These are phyloP conservation scores for Botrytis fabae DNA, from an alignment of 2,329 filamentous ascomycete species.

Conservation along the genomic window DNA sequence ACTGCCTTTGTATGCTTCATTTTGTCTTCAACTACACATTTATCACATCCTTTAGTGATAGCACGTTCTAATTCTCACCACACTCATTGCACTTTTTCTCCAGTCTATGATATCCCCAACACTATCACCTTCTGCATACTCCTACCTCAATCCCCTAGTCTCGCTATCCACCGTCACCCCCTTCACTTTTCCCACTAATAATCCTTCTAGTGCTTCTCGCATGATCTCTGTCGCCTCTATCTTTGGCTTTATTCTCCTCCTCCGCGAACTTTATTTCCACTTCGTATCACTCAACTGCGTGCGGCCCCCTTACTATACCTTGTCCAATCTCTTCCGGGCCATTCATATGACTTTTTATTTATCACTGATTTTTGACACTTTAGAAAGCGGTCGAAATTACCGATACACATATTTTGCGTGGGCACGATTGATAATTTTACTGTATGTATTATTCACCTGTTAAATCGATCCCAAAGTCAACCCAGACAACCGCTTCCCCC, in stretches of 20 bases:
- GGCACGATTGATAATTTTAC: neutral
- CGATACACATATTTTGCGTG: neutral
- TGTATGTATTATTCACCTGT: conserved; percentile 1
- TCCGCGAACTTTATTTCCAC: neutral
- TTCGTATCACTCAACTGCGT: neutral
- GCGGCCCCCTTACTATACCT: neutral
- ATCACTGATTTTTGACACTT: neutral
- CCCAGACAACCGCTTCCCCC: neutral
- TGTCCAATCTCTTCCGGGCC: conserved; percentile 4
- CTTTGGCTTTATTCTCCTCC: neutral
- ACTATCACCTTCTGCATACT: neutral
- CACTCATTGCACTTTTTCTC: neutral
- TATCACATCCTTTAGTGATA: neutral
- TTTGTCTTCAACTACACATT: neutral
- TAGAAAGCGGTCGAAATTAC: neutral
- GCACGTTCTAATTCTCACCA: neutral
- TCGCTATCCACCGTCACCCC: neutral
- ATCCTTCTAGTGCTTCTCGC: neutral
- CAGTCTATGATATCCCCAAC: neutral
- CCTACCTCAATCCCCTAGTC: neutral
- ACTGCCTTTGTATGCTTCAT: neutral
- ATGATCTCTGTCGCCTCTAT: neutral
- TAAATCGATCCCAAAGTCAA: neutral
- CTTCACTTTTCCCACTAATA: neutral
- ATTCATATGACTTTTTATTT: neutral